Percentiles rank a stretch among this genome's conserved stretches.
phyloP scores from a whole-genome alignment of 2,329 filamentous ascomycete genomes.

The Clarireedia monteithiana region DNA sequence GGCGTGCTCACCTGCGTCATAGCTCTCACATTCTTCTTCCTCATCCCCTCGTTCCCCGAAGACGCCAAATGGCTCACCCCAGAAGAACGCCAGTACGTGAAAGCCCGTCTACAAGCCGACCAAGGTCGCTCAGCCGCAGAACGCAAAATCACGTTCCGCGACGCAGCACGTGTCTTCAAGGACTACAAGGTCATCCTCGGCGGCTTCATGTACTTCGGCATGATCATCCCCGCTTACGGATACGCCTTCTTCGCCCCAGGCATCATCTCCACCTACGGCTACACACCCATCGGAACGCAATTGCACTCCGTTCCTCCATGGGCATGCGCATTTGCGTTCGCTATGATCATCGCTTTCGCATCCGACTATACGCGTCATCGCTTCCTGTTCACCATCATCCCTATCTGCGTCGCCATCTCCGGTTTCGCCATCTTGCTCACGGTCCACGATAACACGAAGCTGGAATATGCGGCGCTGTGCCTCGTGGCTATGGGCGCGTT shows the following conservation, averaged over 20 bases:
- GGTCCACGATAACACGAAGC: constrained; percentile 56
- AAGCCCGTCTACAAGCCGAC: constrained; percentile 58
- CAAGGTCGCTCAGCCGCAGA: constrained; percentile 60
- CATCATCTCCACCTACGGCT: constrained; percentile 62
- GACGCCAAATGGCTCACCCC: constrained; percentile 63
- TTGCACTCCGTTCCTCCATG: constrained; percentile 48
- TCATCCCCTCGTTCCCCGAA: constrained; percentile 68
- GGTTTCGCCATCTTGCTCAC: constrained; percentile 70
- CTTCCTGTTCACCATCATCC: constrained; percentile 62
- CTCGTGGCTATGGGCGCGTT: constrained; percentile 74
- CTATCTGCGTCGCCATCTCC: constrained; percentile 60
- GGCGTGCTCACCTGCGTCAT: constrained; percentile 56
- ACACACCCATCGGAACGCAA: constrained; percentile 44
- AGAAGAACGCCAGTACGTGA: constrained; percentile 62
- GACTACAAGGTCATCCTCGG: constrained; percentile 69
- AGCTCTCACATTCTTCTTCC: constrained; percentile 57
- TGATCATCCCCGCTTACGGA: constrained; percentile 69
- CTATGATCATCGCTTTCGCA: constrained; percentile 63
- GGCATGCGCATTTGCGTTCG: constrained; percentile 69
- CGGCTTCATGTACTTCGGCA: constrained; percentile 74
- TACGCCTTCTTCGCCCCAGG: constrained; percentile 72
- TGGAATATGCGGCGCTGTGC: constrained; percentile 77
- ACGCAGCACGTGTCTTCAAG: constrained; percentile 57
- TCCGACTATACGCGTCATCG: constrained; percentile 70
- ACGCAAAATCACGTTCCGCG: constrained; percentile 48